Percentiles rank a stretch among this genome's conserved stretches.
Evolutionary conservation across 2,329 filamentous ascomycete species (phyloP).

Genomic region (Cladophialophora yegresii): DNA sequence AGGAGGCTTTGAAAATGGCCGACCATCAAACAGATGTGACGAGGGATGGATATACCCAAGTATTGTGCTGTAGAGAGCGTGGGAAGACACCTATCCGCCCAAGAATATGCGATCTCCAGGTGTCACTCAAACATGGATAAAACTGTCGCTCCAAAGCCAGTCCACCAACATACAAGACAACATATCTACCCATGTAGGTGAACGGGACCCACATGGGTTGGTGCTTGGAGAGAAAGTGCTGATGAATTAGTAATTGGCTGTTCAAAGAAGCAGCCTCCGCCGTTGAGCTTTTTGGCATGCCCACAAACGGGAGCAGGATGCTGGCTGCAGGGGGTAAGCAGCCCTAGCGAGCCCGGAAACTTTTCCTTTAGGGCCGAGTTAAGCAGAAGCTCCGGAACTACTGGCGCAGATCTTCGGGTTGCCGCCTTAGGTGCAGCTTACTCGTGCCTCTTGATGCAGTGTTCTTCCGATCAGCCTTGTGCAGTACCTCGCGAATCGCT

Average conservation of each 20-base stretch:
- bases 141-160: background rate
- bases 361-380: background rate
- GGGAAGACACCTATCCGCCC: background rate
- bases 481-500: background rate
- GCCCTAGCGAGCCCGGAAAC: background rate
- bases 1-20: background rate
- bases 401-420: too few species aligned
- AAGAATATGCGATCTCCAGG: background rate
- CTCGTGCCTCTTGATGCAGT: background rate
- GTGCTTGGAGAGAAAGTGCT: background rate
- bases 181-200: too few species aligned
- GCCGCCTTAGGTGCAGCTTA: too few species aligned
- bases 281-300: background rate
- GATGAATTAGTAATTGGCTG: background rate
- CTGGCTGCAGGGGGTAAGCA: too few species aligned
- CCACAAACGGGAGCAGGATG: background rate
- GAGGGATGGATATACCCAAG: background rate
- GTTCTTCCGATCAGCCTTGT: background rate
- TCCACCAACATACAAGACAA: background rate
- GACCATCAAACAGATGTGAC: background rate
- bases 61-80: background rate
- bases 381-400: background rate
- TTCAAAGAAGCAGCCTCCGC: background rate
- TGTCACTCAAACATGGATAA: background rate
- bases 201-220: background rate